Evolutionary conservation across 2,329 filamentous ascomycete species (phyloP), one percentile per base, ranked within the genome.

Genomic region (Ophiognomonia clavigignenti-juglandacearum): DNA sequence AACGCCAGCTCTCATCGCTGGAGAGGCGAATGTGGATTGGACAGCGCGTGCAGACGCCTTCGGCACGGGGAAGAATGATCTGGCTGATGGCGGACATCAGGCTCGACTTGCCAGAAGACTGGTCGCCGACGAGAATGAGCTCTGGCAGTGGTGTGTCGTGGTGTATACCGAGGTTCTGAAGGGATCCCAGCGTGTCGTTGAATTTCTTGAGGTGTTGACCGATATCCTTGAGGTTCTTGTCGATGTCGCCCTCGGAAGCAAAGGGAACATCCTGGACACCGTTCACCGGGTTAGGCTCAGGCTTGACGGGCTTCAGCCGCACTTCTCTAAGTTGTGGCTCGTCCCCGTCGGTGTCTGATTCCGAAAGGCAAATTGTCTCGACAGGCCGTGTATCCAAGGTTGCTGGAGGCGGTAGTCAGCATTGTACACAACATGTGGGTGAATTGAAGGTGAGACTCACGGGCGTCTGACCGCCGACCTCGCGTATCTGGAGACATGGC

Each of bases 61-160:
- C 77, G 34, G 77, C 80, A 2, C 85, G 75, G 0, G 88, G 88
- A 0, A 92, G 78, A 18, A 82, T 82, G 20, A 93, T 83, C 4
- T 83, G 85, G 0, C 77, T 73, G 39, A 86, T 77, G 0, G 78
- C 82, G 11, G 82, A 82, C 75, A 78, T 78, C 5, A 78, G 59
- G 23, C 70, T 89, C 0, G 83, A 89, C 60, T 96, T 96, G 0
- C 90, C 91, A 0, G 88, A 85, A 0, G 81, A 87, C 58, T 96
- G 90, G 40, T 95, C 89, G 0, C 90, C 90, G 0, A 95, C 81
- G 0, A 95, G 78, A 6, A 92, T 86, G 9, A 95, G 81, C 55
- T 89, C 88, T 0, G 90, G 88, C 0, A 95, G 69, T 0, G 80
- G 78, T 0, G 88, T 78, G 4, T 82, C 77, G 16, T 86, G 79